These are phyloP conservation scores for Glycine latifolia DNA, from an alignment of 306 rosid species.

Conservation along the genomic window DNA sequence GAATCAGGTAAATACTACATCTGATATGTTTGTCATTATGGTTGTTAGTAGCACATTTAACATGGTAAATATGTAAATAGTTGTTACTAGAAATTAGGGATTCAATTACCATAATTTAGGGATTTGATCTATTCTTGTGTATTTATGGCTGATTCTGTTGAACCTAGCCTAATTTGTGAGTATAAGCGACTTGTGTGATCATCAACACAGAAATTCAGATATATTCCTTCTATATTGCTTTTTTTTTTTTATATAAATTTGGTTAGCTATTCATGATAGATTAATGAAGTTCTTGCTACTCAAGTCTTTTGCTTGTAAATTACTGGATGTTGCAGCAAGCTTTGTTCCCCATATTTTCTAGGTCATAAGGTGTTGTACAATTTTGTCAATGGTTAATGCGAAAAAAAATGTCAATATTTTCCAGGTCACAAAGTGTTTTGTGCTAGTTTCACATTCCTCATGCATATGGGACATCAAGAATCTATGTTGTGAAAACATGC, in stretches of 20 bases:
- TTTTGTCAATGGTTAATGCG: slow-evolving; percentile 34
- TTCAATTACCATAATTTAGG: neutral
- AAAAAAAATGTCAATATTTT: slow-evolving; percentile 40
- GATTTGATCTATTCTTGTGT: neutral
- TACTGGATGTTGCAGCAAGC: slow-evolving; percentile 20
- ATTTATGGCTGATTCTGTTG: neutral
- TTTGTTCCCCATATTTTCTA: slow-evolving; percentile 3
- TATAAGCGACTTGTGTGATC: neutral
- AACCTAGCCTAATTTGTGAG: neutral
- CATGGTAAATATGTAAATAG: neutral
- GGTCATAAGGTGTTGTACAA: slow-evolving; percentile 11
- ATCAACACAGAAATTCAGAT: neutral
- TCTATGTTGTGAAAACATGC: slow-evolving; percentile 81
- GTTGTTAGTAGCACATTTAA: neutral
- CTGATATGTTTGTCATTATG: slow-evolving; percentile 22
- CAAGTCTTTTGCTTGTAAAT: slow-evolving; percentile 30
- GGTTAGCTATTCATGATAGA: slow-evolving; percentile 7
- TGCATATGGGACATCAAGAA: slow-evolving; percentile 90
- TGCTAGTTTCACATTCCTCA: slow-evolving; percentile 79
- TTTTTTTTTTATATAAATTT: slow-evolving; percentile 18
- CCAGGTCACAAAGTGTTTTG: slow-evolving; percentile 71
- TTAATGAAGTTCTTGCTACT: slow-evolving; percentile 25
- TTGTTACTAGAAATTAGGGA: neutral
- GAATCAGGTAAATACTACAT: slow-evolving; percentile 64
- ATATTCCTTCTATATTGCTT: neutral